Evolutionary conservation across 805 yeast genomes (phyloP), one percentile per base, ranked within the genome.

Genomic region (Isabelozyma gotoi): DNA sequence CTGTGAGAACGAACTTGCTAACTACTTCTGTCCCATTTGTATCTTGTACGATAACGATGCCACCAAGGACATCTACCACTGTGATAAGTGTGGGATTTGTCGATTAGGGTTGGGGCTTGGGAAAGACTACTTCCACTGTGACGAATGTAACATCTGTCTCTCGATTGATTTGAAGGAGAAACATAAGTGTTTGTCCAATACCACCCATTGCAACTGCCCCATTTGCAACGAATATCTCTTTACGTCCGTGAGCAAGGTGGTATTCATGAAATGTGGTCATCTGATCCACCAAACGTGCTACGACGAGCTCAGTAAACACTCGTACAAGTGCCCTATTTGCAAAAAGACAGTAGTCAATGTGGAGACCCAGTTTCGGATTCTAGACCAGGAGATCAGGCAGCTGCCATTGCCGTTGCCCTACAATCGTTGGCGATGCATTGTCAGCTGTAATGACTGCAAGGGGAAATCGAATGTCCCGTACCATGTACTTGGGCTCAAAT

Each of bases 201-300:
- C 96, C 5, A 90, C 96, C 0, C 94, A 86, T 60, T 85, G 96
- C 38, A 83, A 90, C 59, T 91, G 97, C 62, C 96, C 97, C 1
- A 88, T 91, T 31, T 91, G 97, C 65, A 88, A 86, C 45, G 97
- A 90, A 54, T 90, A 83, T 62, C 80, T 91, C 80, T 91, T 91
- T 61, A 85, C 89, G 12, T 84, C 94, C 3, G 81, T 85, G 5
- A 76, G 73, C 58, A 84, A 89, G 8, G 96, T 90, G 35, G 96
- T 89, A 16, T 90, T 91, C 61, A 89, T 91, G 96, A 72, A 77
- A 39, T 91, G 98, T 66, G 97, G 97, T 2, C 98, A 91, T 65
- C 88, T 96, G 32, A 91, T 91, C 45, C 98, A 91, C 66, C 88
- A 89, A 60, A 57, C 63, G 19, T 91, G 98, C 62, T 90, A 82